Base-by-base conservation (phyloP, 352 stramenopile species). In the Aphanomyces astaci region DNA sequence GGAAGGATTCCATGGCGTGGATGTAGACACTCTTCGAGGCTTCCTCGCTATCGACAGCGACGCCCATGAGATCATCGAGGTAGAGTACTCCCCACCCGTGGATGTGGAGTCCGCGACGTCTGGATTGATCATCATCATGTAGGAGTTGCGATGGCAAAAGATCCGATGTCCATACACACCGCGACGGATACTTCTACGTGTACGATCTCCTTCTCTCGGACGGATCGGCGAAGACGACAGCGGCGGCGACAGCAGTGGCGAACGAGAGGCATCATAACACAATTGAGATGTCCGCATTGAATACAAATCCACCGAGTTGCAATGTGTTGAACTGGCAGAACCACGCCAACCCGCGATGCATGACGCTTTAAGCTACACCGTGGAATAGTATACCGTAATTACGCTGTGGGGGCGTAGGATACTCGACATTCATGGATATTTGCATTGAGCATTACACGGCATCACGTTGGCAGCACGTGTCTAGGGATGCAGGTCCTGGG, bases 51-150 rank as follows among this genome's bases (percentile, higher is more conserved):
- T 55, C n/a, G 48, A 55, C 48, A 30, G 27, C 1, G n/a, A 55
- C n/a, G 48, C 48, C 10, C 48, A 55, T 55, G 48, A 55, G 22
- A 55, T 55, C 48, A 10, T 55, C 13, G 48, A 55, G 48, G 48
- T 55, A 30, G 10, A n/a, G n/a, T n/a, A n/a, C n/a, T n/a, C n/a
- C n/a, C n/a, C n/a, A n/a, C n/a, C n/a, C n/a, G n/a, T n/a, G n/a
- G n/a, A n/a, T n/a, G n/a, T n/a, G n/a, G n/a, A n/a, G n/a, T 49
- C 40, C 40, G 40, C 40, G 40, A 49, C 40, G 17, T 49, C 15
- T n/a, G 15, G 15, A 49, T 49, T 15, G 40, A 15, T 49, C 40
- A 49, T 1, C 1, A 55, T 30, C 10, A 11, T 30, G 48, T 55
- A 55, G 48, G 48, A 55, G 22, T 15, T 55, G n/a, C n/a, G 27